Conservation (phyloP, 2,329 filamentous ascomycete genomes). For the Xylaria arbuscula region DNA sequence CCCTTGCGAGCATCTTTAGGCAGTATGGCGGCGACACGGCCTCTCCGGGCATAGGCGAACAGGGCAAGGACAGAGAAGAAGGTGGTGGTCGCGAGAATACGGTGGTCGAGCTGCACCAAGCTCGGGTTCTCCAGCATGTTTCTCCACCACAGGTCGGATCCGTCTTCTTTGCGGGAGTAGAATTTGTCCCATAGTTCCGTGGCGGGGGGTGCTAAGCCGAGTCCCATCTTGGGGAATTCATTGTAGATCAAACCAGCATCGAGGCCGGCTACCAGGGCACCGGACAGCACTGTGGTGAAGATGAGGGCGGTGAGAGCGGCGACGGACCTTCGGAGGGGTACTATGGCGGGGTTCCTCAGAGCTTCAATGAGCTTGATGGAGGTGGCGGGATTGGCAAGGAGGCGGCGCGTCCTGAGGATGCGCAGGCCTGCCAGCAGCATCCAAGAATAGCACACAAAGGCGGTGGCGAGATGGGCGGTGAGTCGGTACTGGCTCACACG, state of each 20-base stretch:
- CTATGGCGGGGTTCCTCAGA: slow-evolving; percentile 75
- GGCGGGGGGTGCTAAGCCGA: slow-evolving; percentile 81
- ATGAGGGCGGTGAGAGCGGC: slow-evolving; percentile 78
- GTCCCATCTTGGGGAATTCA: slow-evolving; percentile 96
- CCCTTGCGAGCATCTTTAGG: slow-evolving; percentile 74
- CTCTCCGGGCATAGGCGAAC: slow-evolving; percentile 81
- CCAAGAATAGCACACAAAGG: slow-evolving; percentile 91
- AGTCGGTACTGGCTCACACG: slow-evolving; percentile 95
- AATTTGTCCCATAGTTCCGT: slow-evolving; percentile 86
- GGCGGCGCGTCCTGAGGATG: slow-evolving; percentile 80
- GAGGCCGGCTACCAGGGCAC: slow-evolving; percentile 90
- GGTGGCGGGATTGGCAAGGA: slow-evolving; percentile 74
- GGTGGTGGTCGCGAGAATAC: slow-evolving; percentile 89
- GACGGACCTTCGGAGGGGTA: slow-evolving; percentile 77
- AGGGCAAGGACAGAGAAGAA: slow-evolving; percentile 83
- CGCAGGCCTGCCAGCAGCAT: slow-evolving; percentile 92
- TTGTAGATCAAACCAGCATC: slow-evolving; percentile 99
- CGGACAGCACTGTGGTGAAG: slow-evolving; percentile 92
- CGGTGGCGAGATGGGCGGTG: slow-evolving; percentile 87
- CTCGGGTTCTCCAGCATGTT: slow-evolving; percentile 98
- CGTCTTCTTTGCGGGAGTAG: slow-evolving; percentile 83
- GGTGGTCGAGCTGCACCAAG: slow-evolving; percentile 94
- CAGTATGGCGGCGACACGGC: slow-evolving; percentile 67
- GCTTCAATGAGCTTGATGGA: slow-evolving; percentile 69
- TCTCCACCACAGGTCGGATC: slow-evolving; percentile 91